A percentile compares a stretch with the other conserved stretches of the same genome.
Conservation (phyloP, 352 stramenopile genomes). For the Pythium periplocum region DNA sequence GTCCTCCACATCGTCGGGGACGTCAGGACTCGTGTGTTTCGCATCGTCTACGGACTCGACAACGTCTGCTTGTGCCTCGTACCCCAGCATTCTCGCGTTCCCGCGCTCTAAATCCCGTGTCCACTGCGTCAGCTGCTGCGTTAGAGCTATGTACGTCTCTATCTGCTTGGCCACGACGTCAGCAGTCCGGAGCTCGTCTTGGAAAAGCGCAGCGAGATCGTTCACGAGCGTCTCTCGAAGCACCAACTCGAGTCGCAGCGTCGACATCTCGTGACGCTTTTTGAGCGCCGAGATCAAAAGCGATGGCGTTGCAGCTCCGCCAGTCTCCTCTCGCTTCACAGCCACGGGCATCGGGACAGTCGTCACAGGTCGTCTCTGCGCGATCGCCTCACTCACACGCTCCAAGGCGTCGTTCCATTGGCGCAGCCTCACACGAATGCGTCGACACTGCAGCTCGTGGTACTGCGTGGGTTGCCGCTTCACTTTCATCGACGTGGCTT, state of each 20-base stretch:
- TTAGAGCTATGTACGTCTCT: neutral
- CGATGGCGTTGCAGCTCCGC: conserved; percentile 29
- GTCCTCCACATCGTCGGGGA: conserved; percentile 4
- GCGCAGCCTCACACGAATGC: conserved; percentile 33
- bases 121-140: neutral
- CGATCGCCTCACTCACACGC: neutral
- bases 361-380: neutral
- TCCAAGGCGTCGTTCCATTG: conserved; percentile 43
- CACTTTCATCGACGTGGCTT: conserved; percentile 1
- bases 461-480: conserved; percentile 1
- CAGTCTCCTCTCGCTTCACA: conserved; percentile 1
- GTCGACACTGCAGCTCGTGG: conserved; percentile 28
- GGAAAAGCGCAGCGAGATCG: conserved; percentile 3
- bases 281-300: conserved; percentile 46
- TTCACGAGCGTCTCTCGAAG: conserved; percentile 7
- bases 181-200: neutral
- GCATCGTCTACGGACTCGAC: too few relatives aligned
- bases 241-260: conserved; percentile 31
- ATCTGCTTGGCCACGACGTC: neutral
- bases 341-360: neutral
- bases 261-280: conserved; percentile 36
- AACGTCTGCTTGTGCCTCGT: too few relatives aligned
- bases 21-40: too few relatives aligned
- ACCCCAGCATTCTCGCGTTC: too few relatives aligned
- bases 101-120: too few relatives aligned